Conservation (phyloP, 495 filamentous ascomycete species). For the Podospora pseudoanserina region DNA sequence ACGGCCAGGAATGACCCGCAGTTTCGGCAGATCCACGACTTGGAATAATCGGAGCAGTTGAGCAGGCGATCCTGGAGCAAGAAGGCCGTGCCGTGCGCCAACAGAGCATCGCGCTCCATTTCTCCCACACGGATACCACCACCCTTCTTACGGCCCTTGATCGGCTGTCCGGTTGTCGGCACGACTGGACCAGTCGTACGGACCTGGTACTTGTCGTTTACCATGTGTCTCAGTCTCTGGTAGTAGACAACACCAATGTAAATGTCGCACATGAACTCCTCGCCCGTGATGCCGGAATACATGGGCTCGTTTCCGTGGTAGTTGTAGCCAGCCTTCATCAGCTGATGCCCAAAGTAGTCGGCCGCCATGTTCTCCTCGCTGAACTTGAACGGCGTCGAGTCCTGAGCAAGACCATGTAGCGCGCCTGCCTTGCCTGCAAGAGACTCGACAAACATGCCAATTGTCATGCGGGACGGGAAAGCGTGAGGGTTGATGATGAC, state of each 20-base stretch:
- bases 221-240: conserved; percentile 97
- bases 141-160: conserved; percentile 92
- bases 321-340: conserved; percentile 92
- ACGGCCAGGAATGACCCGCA: conserved; percentile 88
- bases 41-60: conserved; percentile 90
- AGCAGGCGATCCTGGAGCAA: conserved; percentile 90
- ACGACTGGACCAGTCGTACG: conserved; percentile 91
- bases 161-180: conserved; percentile 85
- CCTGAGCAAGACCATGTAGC: conserved; percentile 89
- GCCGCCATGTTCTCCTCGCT: conserved; percentile 86
- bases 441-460: conserved; percentile 98
- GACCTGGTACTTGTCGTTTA: conserved; percentile 99
- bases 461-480: conserved; percentile 99
- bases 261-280: conserved; percentile 91
- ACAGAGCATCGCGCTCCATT: conserved; percentile 94
- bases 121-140: conserved; percentile 98
- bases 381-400: conserved; percentile 91
- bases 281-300: conserved; percentile 92
- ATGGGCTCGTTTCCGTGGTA: conserved; percentile 98
- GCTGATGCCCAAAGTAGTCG: conserved; percentile 94
- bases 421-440: conserved; percentile 92
- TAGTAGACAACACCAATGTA: conserved; percentile 97
- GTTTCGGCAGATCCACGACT: conserved; percentile 78
- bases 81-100: conserved; percentile 94
- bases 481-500: conserved; percentile 99